phyloP scores from a whole-genome alignment of 306 rosid genomes.

The Gastrolobium bilobum region DNA sequence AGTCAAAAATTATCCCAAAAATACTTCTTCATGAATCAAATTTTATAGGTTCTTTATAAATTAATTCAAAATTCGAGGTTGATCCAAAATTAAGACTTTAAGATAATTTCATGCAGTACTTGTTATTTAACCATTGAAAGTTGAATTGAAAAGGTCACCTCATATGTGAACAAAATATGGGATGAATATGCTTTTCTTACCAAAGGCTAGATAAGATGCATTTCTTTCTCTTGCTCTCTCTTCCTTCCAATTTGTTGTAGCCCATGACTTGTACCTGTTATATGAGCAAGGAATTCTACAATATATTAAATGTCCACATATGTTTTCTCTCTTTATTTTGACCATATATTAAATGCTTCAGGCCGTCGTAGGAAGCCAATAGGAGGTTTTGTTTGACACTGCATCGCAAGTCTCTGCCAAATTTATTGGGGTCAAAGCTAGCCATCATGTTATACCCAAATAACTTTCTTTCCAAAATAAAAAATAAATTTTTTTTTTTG shows the following conservation, averaged over 20 bases:
- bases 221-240: not conserved
- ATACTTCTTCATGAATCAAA: no score
- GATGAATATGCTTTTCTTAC: constrained; percentile 41
- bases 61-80: no score
- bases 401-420: constrained; percentile 16
- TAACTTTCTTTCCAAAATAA: constrained; percentile 3
- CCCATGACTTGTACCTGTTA: constrained; percentile 32
- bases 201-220: constrained; percentile 35
- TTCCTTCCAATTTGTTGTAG: not conserved
- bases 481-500: no score
- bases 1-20: no score
- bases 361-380: constrained; percentile 16
- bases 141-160: not conserved
- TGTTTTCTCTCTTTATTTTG: constrained; percentile 33
- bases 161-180: not conserved
- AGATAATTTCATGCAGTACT: not conserved
- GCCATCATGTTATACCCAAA: constrained; percentile 6
- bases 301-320: not conserved
- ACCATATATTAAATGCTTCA: constrained; percentile 36
- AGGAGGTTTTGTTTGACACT: constrained; percentile 46
- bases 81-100: no score
- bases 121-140: constrained; percentile 1
- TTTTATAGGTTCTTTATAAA: no score
- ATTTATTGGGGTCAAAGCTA: constrained; percentile 43
- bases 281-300: constrained; percentile 42